A percentile compares a stretch with the other conserved stretches of the same genome.
phyloP scores from a whole-genome alignment of 805 yeast genomes.

The Zygoascus bituminiphila region DNA sequence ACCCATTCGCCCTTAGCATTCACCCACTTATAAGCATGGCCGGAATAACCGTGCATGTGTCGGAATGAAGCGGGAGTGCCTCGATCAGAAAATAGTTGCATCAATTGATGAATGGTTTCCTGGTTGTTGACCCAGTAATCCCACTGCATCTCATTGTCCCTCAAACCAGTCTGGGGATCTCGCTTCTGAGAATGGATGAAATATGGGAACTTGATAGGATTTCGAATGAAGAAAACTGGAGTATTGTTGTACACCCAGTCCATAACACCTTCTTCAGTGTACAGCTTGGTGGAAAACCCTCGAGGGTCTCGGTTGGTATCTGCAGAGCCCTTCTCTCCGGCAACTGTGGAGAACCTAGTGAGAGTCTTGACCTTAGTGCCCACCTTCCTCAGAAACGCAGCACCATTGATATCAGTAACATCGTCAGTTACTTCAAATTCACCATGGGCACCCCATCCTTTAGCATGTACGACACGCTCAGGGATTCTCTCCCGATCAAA shows the following conservation, averaged over 20 bases:
- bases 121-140: conserved; percentile 67
- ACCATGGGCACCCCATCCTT: conserved; percentile 89
- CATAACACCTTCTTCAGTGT: conserved; percentile 77
- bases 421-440: conserved; percentile 82
- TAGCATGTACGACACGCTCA: conserved; percentile 89
- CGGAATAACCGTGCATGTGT: conserved; percentile 79
- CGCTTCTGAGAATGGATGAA: conserved; percentile 87
- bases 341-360: conserved; percentile 79
- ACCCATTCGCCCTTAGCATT: conserved; percentile 64
- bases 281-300: conserved; percentile 72
- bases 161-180: conserved; percentile 68
- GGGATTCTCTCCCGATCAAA: conserved; percentile 88
- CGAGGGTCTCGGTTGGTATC: conserved; percentile 85
- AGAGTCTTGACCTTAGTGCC: conserved; percentile 65
- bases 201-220: conserved; percentile 78
- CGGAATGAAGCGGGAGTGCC: conserved; percentile 73
- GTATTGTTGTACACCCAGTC: conserved; percentile 84
- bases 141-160: conserved; percentile 80
- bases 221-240: conserved; percentile 78
- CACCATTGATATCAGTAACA: conserved; percentile 59
- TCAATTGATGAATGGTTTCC: conserved; percentile 68
- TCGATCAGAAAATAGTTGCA: conserved; percentile 67
- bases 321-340: conserved; percentile 76
- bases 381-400: conserved; percentile 56
- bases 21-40: conserved; percentile 73